A percentile compares a stretch with the other conserved stretches of the same genome.
These are phyloP conservation scores for Boechera stricta DNA, from an alignment of 345 rosid species.

Conservation along the genomic window DNA sequence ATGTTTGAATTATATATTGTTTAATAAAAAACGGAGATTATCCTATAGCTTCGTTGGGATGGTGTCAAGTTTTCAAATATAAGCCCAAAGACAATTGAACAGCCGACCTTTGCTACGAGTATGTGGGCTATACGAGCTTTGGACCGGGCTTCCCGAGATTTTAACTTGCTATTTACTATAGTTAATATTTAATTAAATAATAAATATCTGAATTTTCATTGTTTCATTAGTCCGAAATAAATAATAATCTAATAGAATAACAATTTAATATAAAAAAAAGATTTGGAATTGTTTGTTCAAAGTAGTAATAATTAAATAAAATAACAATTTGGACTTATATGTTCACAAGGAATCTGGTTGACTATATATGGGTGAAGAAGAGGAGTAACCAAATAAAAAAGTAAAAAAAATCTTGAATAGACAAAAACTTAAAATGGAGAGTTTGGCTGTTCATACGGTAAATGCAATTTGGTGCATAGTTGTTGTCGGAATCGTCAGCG, in stretches of 20 bases:
- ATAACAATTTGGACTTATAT: neutral
- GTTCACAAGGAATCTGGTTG: constrained; percentile 1
- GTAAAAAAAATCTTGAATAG: neutral
- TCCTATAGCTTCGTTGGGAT: too few species aligned
- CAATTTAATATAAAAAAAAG: too few species aligned
- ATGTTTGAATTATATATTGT: neutral
- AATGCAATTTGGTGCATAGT: constrained; percentile 10
- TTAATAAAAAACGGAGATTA: too few species aligned
- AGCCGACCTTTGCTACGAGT: too few species aligned
- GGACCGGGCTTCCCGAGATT: too few species aligned
- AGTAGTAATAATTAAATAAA: neutral
- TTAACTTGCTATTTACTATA: too few species aligned
- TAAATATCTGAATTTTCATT: too few species aligned
- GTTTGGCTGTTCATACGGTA: neutral
- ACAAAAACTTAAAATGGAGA: constrained; percentile 9
- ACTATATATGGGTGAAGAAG: neutral
- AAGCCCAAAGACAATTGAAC: too few species aligned
- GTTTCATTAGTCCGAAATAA: neutral
- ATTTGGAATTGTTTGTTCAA: neutral
- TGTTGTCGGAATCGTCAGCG: neutral
- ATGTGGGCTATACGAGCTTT: too few species aligned
- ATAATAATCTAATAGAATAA: neutral
- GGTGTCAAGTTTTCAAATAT: too few species aligned
- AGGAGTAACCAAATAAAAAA: neutral
- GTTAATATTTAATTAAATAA: too few species aligned